Conservation (phyloP, 148 eudicot species). For the Chenopodium quinoa region DNA sequence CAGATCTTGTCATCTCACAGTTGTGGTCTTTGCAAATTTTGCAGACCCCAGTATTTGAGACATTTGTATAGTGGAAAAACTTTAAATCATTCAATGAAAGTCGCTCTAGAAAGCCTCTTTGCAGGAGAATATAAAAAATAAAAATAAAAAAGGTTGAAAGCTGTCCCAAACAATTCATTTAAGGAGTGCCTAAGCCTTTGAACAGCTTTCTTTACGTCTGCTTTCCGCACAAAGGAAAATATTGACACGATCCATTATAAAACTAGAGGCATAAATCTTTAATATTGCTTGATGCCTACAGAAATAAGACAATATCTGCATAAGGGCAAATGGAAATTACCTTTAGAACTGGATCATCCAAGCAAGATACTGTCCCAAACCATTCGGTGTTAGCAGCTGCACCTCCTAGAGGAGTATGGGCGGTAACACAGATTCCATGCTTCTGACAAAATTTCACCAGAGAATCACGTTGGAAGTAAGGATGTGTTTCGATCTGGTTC, state of each 20-base stretch:
- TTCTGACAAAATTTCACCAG: slow-evolving; percentile 88
- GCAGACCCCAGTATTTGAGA: background rate
- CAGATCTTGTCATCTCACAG: background rate
- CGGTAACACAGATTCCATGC: slow-evolving; percentile 78
- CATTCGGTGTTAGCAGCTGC: slow-evolving; percentile 79
- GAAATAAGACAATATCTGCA: background rate
- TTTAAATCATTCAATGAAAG: background rate
- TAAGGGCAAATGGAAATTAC: slow-evolving; percentile 35
- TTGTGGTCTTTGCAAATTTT: background rate
- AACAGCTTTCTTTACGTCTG: too few species aligned
- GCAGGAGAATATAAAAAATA: too few species aligned
- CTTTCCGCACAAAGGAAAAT: background rate
- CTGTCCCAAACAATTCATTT: too few species aligned
- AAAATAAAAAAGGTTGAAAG: too few species aligned
- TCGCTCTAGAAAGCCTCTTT: too few species aligned
- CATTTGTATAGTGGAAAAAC: background rate
- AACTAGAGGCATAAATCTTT: background rate
- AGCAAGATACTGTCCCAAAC: slow-evolving; percentile 89
- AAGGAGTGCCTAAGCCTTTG: too few species aligned
- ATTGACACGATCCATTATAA: background rate
- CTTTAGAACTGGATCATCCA: slow-evolving; percentile 84
- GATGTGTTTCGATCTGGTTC: slow-evolving; percentile 94
- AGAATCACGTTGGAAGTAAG: slow-evolving; percentile 90
- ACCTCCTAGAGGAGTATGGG: slow-evolving; percentile 97
- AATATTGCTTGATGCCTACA: background rate